A percentile compares a stretch with the other conserved stretches of the same genome.
phyloP scores from a whole-genome alignment of 2,329 filamentous ascomycete genomes.

The Arachnomyces sp. region DNA sequence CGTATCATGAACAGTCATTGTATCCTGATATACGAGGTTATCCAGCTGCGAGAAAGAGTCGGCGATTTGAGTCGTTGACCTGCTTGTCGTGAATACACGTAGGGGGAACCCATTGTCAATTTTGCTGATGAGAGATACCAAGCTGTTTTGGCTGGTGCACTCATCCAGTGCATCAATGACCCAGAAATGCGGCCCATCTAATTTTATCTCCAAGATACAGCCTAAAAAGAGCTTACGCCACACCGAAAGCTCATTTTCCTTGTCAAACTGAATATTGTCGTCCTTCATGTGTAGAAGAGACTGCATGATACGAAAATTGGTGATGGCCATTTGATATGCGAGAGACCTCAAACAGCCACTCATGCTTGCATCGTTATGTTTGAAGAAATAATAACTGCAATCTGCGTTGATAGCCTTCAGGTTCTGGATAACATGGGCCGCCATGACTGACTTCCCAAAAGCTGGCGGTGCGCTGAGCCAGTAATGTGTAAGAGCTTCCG shows the following conservation, averaged over 20 bases:
- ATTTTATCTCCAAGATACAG: constrained; percentile 16
- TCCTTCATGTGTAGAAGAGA: constrained; percentile 14
- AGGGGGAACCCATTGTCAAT: constrained; percentile 19
- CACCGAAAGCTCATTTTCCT: constrained; percentile 16
- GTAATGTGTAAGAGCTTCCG: constrained; percentile 2
- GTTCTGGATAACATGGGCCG: constrained; percentile 18
- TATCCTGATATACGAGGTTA: neutral
- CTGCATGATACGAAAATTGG: constrained; percentile 15
- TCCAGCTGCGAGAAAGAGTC: neutral
- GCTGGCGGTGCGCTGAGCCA: constrained; percentile 24
- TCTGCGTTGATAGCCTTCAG: constrained; percentile 16
- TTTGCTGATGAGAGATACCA: constrained; percentile 18
- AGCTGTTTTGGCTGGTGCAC: constrained; percentile 15
- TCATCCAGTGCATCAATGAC: constrained; percentile 29
- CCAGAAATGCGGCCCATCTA: constrained; percentile 22
- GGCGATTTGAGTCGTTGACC: neutral
- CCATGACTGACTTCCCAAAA: constrained; percentile 20
- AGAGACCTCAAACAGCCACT: constrained; percentile 20
- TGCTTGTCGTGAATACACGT: constrained; percentile 19
- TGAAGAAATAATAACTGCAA: constrained; percentile 23
- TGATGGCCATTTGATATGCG: constrained; percentile 24
- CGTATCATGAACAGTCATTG: too few relatives aligned
- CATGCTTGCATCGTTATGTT: constrained; percentile 15
- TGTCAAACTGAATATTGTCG: constrained; percentile 22
- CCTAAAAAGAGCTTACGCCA: constrained; percentile 22